Evolutionary conservation across 1,139 yeast species (phyloP).

Genomic region (Yamadazyma conglobata): DNA sequence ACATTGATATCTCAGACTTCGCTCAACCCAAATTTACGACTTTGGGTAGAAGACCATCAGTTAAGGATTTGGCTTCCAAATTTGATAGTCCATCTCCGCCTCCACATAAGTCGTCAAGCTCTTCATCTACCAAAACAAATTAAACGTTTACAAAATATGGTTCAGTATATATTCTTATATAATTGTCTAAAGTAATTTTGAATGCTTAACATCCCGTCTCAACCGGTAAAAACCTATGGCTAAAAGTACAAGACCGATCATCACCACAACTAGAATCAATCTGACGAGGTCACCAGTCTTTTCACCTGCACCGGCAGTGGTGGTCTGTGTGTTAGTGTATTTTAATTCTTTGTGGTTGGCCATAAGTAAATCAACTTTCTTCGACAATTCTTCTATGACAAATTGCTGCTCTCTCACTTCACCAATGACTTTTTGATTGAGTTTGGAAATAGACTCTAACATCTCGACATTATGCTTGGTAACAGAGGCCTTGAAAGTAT

Average conservation of each 20-base stretch:
- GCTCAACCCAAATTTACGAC: constrained; percentile 30
- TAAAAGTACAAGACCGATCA: constrained; percentile 34
- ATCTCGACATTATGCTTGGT: constrained; percentile 35
- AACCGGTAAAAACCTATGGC: constrained; percentile 43
- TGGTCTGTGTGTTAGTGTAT: constrained; percentile 29
- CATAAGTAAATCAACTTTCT: constrained; percentile 44
- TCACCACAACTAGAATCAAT: constrained; percentile 43
- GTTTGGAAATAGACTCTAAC: constrained; percentile 28
- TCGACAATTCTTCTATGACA: constrained; percentile 31
- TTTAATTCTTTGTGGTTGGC: constrained; percentile 39
- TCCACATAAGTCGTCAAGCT: constrained; percentile 11
- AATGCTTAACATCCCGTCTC: constrained; percentile 53
- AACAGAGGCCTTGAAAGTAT: constrained; percentile 25
- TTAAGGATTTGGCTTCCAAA: constrained; percentile 31
- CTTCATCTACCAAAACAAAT: constrained; percentile 10
- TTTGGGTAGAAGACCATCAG: constrained; percentile 32
- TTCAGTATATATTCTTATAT: background rate
- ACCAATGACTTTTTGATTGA: constrained; percentile 40
- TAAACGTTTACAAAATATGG: background rate
- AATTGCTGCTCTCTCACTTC: constrained; percentile 45
- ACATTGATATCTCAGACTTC: constrained; percentile 23
- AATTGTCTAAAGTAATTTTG: constrained; percentile 42
- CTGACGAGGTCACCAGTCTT: constrained; percentile 21
- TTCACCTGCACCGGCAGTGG: constrained; percentile 12
- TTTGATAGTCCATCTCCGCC: constrained; percentile 23